Percentiles rank a stretch among this genome's conserved stretches.
Evolutionary conservation across 805 yeast genomes (phyloP).

Genomic region (Spencermartinsiella europaea): DNA sequence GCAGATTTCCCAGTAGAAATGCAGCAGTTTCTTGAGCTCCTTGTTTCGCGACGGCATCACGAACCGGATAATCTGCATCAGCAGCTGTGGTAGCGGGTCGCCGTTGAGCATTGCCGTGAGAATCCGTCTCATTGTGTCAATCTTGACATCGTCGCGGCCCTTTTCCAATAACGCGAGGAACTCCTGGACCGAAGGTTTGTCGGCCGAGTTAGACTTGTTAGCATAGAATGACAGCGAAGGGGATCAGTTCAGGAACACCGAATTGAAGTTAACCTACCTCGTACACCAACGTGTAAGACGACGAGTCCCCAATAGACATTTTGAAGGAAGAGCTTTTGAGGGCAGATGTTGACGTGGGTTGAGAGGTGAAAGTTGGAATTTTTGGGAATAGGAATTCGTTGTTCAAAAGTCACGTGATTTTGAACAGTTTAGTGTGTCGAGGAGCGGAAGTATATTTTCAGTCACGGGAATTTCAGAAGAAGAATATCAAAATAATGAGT

Average conservation of each 20-base stretch:
- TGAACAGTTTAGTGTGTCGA: no score
- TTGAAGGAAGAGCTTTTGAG: not conserved
- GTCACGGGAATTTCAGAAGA: no score
- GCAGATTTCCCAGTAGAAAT: slow-evolving; percentile 97
- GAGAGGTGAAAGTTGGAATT: not conserved
- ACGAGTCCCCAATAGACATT: slow-evolving; percentile 40
- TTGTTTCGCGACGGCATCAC: slow-evolving; percentile 95
- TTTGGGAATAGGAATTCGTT: slow-evolving; percentile 4
- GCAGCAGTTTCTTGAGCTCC: slow-evolving; percentile 84
- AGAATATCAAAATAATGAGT: not conserved
- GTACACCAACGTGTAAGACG: slow-evolving; percentile 26
- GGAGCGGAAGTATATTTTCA: no score
- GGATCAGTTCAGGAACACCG: not conserved
- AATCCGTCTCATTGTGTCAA: slow-evolving; percentile 84
- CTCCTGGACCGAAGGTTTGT: slow-evolving; percentile 55
- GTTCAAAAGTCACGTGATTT: slow-evolving; percentile 16
- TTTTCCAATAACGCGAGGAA: slow-evolving; percentile 76
- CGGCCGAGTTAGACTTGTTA: slow-evolving; percentile 22
- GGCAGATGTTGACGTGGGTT: not conserved
- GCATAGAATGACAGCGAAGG: not conserved
- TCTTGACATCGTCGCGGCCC: slow-evolving; percentile 81
- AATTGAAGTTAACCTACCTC: slow-evolving; percentile 20
- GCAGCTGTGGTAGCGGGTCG: slow-evolving; percentile 82
- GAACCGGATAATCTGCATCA: slow-evolving; percentile 95
- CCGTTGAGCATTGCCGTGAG: slow-evolving; percentile 86